These are phyloP conservation scores for Aspergillus calidoustus DNA, from an alignment of 2,329 filamentous ascomycete genomes.

Conservation along the genomic window DNA sequence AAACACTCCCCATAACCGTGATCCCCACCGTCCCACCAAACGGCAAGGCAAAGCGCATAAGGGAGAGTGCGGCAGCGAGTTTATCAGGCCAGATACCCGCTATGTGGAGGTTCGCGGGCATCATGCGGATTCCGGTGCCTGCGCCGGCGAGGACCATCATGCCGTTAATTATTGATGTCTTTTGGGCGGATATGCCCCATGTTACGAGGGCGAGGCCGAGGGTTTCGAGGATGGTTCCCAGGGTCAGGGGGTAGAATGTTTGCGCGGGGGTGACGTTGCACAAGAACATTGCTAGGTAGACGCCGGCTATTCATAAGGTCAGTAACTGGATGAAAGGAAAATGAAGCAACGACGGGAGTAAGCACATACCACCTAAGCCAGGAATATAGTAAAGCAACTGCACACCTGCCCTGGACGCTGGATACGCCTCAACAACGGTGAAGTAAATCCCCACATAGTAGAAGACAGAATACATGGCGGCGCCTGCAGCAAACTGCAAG, in stretches of 20 bases:
- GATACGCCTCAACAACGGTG: conserved; percentile 62
- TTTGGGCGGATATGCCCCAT: conserved; percentile 58
- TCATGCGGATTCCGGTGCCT: conserved; percentile 68
- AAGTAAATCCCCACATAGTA: conserved; percentile 75
- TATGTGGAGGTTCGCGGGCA: conserved; percentile 66
- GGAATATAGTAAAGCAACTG: conserved; percentile 68
- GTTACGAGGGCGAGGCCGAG: conserved; percentile 63
- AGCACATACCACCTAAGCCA: conserved; percentile 59
- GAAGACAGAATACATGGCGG: conserved; percentile 59
- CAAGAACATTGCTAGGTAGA: conserved; percentile 61
- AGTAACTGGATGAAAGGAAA: too few relatives aligned
- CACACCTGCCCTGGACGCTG: conserved; percentile 56
- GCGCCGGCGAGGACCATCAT: conserved; percentile 69
- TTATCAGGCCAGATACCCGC: conserved; percentile 64
- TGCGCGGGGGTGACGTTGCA: conserved; percentile 66
- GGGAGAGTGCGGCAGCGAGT: conserved; percentile 62
- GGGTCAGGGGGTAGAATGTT: conserved; percentile 63
- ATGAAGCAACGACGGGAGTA: not conserved
- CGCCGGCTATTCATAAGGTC: conserved; percentile 48
- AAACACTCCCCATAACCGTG: conserved; percentile 71
- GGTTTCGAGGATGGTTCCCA: conserved; percentile 62
- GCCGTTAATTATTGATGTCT: conserved; percentile 60
- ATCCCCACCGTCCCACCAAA: conserved; percentile 69
- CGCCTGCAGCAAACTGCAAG: conserved; percentile 65
- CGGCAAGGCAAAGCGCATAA: conserved; percentile 63